phyloP scores from a whole-genome alignment of 441 rosid genomes.

The Heliophila coronopifolia region DNA sequence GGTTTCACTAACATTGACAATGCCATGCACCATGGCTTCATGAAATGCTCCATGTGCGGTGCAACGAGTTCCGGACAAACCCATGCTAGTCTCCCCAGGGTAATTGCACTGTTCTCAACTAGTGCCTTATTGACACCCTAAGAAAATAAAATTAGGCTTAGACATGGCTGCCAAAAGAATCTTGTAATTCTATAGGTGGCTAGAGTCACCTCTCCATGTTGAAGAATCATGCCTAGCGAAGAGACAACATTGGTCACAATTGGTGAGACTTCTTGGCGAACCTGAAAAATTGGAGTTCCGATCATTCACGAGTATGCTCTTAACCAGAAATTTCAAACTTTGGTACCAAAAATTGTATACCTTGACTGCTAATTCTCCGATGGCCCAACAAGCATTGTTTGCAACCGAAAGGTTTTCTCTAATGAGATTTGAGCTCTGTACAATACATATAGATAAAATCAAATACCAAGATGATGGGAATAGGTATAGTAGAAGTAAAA shows the following conservation, averaged over 20 bases:
- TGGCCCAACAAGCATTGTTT: constrained; percentile 99
- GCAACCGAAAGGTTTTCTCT: constrained; percentile 84
- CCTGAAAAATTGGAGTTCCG: constrained; percentile 44
- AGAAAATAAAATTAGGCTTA: constrained; percentile 11
- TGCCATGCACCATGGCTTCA: constrained; percentile 84
- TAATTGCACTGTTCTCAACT: constrained; percentile 90
- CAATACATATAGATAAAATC: constrained; percentile 23
- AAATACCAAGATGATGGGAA: not conserved
- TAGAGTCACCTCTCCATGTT: constrained; percentile 66
- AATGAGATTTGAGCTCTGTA: constrained; percentile 56
- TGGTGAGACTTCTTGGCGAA: constrained; percentile 85
- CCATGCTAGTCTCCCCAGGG: constrained; percentile 98
- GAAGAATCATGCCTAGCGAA: constrained; percentile 73
- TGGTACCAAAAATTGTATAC: too few relatives aligned
- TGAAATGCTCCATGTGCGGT: constrained; percentile 90
- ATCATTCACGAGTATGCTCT: constrained; percentile 11
- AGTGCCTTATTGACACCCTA: constrained; percentile 83
- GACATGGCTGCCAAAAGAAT: constrained; percentile 1
- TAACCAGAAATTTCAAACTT: constrained; percentile 5
- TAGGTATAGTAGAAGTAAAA: constrained; percentile 9
- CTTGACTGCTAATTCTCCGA: constrained; percentile 95
- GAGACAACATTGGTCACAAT: constrained; percentile 70
- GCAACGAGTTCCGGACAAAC: constrained; percentile 90
- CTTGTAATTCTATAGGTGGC: constrained; percentile 1
- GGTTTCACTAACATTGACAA: constrained; percentile 38